Percentiles rank a stretch among this genome's conserved stretches.
Conservation (phyloP, 73 alveolate species). For the Paramecium primaurelia region DNA sequence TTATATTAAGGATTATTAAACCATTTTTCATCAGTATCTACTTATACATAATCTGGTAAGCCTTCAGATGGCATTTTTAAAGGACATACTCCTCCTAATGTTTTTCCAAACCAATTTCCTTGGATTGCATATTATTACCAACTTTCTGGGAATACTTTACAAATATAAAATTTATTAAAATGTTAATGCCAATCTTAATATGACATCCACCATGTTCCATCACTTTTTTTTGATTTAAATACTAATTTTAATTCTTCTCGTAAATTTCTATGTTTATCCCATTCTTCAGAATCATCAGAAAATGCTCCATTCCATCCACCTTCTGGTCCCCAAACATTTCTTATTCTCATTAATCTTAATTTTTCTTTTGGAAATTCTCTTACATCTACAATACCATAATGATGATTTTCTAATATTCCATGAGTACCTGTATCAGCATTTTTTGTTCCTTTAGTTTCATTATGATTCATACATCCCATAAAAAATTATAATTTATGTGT, state of each 20-base stretch:
- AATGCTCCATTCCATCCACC: conserved; percentile 99
- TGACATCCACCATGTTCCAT: conserved; percentile 99
- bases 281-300: conserved; percentile 98
- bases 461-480: conserved; percentile 95
- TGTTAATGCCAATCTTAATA: conserved; percentile 95
- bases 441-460: conserved; percentile 93
- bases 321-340: conserved; percentile 98
- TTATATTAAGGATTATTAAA: conserved; percentile 97
- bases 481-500: conserved; percentile 82
- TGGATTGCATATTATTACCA: conserved; percentile 95
- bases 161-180: conserved; percentile 90
- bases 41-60: conserved; percentile 71
- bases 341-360: conserved; percentile 87
- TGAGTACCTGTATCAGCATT: conserved; percentile 96
- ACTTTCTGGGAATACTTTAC: conserved; percentile 96
- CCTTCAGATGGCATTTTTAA: conserved; percentile 86
- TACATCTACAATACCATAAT: conserved; percentile 94
- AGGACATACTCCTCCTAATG: conserved; percentile 96
- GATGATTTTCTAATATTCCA: conserved; percentile 93
- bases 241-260: conserved; percentile 94
- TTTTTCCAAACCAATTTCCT: conserved; percentile 93
- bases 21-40: conserved; percentile 98
- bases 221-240: conserved; percentile 79
- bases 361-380: conserved; percentile 86
- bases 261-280: conserved; percentile 96